A percentile compares a stretch with the other conserved stretches of the same genome.
Conservation (phyloP, 1,139 yeast genomes). For the Blastobotrys serpentis region DNA sequence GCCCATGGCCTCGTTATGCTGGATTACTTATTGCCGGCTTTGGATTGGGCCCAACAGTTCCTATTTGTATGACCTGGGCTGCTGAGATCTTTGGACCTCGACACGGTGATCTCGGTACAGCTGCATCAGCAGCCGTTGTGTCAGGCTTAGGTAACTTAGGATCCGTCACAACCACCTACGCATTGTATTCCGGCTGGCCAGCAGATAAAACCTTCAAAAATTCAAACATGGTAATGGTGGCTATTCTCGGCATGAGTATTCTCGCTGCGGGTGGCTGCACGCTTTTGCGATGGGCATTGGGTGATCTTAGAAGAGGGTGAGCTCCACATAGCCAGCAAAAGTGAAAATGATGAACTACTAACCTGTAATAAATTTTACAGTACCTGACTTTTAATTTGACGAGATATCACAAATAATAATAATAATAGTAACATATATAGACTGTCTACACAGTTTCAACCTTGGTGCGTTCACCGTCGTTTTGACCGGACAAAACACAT, state of each 20-base stretch:
- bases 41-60: constrained; percentile 89
- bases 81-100: constrained; percentile 70
- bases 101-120: constrained; percentile 83
- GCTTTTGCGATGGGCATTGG: constrained; percentile 29
- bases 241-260: constrained; percentile 71
- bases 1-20: constrained; percentile 73
- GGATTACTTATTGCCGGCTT: constrained; percentile 80
- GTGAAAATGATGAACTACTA: too few relatives aligned
- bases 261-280: constrained; percentile 44
- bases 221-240: constrained; percentile 82
- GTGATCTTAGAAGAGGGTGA: constrained; percentile 30
- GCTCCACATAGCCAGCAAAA: too few relatives aligned
- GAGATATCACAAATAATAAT: too few relatives aligned
- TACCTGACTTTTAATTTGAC: too few relatives aligned
- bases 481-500: constrained; percentile 65
- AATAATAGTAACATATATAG: too few relatives aligned
- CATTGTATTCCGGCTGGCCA: constrained; percentile 85
- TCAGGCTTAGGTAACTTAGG: constrained; percentile 87
- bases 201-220: constrained; percentile 62
- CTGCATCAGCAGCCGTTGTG: constrained; percentile 78
- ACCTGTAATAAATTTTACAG: too few relatives aligned
- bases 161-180: constrained; percentile 80
- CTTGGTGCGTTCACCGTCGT: constrained; percentile 56
- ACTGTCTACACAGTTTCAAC: constrained; percentile 42
- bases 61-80: constrained; percentile 83